Conservation (phyloP, 2,329 filamentous ascomycete species). For the Colletotrichum coccodes region DNA sequence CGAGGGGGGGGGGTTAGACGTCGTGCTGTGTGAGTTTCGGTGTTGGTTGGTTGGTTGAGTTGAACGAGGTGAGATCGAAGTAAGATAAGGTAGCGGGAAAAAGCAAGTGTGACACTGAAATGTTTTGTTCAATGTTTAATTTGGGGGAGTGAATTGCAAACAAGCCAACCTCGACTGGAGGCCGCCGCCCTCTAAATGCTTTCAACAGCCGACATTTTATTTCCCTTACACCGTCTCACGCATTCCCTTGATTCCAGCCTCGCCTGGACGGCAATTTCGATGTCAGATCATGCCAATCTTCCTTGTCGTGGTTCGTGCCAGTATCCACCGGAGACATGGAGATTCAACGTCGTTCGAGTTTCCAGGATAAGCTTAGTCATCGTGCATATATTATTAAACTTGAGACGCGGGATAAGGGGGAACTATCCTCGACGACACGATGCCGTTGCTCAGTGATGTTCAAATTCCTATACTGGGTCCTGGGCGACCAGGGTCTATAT, state of each 20-base stretch:
- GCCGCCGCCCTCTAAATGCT: background rate
- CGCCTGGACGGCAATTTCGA: slow-evolving; percentile 5
- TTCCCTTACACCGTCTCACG: background rate
- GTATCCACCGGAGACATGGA: slow-evolving; percentile 18
- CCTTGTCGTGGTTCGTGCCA: slow-evolving; percentile 5
- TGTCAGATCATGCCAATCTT: slow-evolving; percentile 22
- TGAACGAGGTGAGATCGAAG: background rate
- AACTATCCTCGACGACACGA: background rate
- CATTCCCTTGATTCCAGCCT: background rate
- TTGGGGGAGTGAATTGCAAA: background rate
- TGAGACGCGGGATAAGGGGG: slow-evolving; percentile 1
- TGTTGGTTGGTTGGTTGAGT: background rate
- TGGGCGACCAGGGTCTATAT: background rate
- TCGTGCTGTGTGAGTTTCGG: background rate
- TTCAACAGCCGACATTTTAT: background rate
- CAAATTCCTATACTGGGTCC: background rate
- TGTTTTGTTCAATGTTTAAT: background rate
- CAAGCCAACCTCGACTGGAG: background rate
- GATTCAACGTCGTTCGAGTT: slow-evolving; percentile 17
- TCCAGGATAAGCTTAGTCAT: slow-evolving; percentile 16
- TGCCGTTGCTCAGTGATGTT: background rate
- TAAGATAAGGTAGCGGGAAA: background rate
- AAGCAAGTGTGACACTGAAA: background rate
- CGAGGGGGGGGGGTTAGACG: background rate
- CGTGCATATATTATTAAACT: slow-evolving; percentile 8